phyloP scores from a whole-genome alignment of 768 basidiomycete genomes.

The Xerocomus potaroensis region DNA sequence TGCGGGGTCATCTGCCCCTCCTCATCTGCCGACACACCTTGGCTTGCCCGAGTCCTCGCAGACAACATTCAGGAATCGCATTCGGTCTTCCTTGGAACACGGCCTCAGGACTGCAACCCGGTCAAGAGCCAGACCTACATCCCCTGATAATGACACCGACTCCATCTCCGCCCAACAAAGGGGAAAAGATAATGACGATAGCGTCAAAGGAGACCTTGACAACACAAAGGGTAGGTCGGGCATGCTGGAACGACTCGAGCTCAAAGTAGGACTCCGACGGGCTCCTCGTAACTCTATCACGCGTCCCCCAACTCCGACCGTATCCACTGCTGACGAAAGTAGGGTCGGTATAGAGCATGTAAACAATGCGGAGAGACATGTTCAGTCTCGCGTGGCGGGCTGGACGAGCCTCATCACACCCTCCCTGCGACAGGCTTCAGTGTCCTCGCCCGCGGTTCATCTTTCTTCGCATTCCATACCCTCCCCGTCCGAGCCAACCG shows the following conservation, averaged over 20 bases:
- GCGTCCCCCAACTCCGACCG: conserved; percentile 36
- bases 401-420: conserved; percentile 59
- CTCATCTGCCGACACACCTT: conserved; percentile 23
- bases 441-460: conserved; percentile 72
- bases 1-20: conserved; percentile 33
- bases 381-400: conserved; percentile 46
- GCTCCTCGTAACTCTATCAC: conserved; percentile 38
- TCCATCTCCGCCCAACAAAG: conserved; percentile 43
- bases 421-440: conserved; percentile 63
- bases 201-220: conserved; percentile 26
- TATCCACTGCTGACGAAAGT: conserved; percentile 27
- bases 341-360: conserved; percentile 26
- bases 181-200: conserved; percentile 36
- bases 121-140: conserved; percentile 41
- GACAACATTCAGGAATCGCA: conserved; percentile 52
- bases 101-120: conserved; percentile 61
- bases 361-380: conserved; percentile 34
- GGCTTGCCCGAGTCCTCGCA: conserved; percentile 39
- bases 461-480: conserved; percentile 54
- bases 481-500: conserved; percentile 47
- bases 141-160: conserved; percentile 40
- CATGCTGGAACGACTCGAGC: conserved; percentile 46
- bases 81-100: conserved; percentile 65
- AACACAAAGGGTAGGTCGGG: conserved; percentile 41
- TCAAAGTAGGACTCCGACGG: conserved; percentile 49